Evolutionary conservation across 2,329 filamentous ascomycete genomes (phyloP).

Genomic region (Colletotrichum acutatum): DNA sequence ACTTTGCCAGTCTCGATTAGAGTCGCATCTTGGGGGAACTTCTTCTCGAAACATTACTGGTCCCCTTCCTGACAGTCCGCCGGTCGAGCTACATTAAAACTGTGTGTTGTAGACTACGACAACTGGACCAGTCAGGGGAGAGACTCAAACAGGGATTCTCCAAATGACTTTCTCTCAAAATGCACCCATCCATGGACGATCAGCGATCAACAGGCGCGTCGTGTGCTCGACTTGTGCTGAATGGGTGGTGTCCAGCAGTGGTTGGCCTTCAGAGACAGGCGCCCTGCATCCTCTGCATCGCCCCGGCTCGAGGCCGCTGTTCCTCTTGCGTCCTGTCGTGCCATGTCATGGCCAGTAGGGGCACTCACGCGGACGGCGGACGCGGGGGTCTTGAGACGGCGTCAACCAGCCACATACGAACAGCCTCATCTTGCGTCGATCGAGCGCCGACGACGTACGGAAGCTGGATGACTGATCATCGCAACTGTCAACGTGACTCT

Average conservation of each 20-base stretch:
- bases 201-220: constrained; percentile 9
- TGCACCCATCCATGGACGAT: neutral
- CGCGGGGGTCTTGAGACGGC: neutral
- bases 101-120: neutral
- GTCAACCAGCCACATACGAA: neutral
- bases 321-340: constrained; percentile 1
- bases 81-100: neutral
- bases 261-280: neutral
- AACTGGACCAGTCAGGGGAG: neutral
- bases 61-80: neutral
- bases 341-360: neutral
- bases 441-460: neutral
- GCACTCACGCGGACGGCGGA: constrained; percentile 11
- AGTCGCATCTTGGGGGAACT: neutral
- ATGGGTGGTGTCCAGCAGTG: neutral
- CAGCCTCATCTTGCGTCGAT: neutral
- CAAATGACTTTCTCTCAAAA: neutral
- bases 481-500: neutral
- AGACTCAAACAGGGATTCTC: constrained; percentile 23
- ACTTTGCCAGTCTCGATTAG: neutral
- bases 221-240: neutral
- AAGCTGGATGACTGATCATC: neutral
- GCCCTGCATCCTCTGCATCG: constrained; percentile 8
- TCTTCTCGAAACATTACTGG: neutral
- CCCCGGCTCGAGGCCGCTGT: neutral